phyloP scores from a whole-genome alignment of 495 filamentous ascomycete species.

The Thozetella sp. region DNA sequence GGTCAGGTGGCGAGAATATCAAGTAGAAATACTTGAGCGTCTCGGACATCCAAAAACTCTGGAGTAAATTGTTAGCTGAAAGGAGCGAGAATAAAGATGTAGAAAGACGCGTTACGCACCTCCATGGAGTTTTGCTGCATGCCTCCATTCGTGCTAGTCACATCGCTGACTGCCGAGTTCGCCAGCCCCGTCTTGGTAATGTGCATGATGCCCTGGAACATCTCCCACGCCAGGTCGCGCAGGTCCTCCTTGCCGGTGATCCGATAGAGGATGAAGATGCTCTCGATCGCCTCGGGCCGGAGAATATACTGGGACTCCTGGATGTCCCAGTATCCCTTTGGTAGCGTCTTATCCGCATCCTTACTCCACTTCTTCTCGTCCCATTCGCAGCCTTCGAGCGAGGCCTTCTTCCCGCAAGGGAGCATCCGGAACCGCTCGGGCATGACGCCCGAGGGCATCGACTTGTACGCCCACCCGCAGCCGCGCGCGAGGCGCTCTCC shows the following conservation, averaged over 20 bases:
- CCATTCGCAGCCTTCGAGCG: conserved; percentile 28
- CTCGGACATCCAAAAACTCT: conserved; percentile 50
- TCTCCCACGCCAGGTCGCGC: conserved; percentile 57
- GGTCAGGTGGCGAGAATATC: conserved; percentile 72
- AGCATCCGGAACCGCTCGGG: conserved; percentile 72
- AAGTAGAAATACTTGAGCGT: conserved; percentile 67
- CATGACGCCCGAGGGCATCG: conserved; percentile 81
- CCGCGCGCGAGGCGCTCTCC: conserved; percentile 79
- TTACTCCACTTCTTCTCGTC: conserved; percentile 28
- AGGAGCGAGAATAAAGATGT: not conserved
- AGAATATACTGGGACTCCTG: conserved; percentile 65
- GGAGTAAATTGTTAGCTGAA: not conserved
- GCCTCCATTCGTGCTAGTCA: conserved; percentile 25
- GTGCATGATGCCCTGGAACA: conserved; percentile 51
- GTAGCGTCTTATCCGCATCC: conserved; percentile 47
- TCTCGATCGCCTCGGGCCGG: conserved; percentile 65
- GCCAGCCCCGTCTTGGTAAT: conserved; percentile 45
- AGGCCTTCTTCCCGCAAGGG: conserved; percentile 50
- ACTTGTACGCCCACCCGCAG: conserved; percentile 84
- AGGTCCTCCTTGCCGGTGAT: conserved; percentile 55
- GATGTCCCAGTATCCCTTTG: conserved; percentile 64
- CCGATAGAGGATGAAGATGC: conserved; percentile 68
- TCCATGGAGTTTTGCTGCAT: conserved; percentile 25
- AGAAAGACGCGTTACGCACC: not conserved
- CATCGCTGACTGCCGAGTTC: conserved; percentile 47